Percentiles rank a stretch among this genome's conserved stretches.
phyloP scores from a whole-genome alignment of 805 yeast species.

The Teunomyces tritomae region DNA sequence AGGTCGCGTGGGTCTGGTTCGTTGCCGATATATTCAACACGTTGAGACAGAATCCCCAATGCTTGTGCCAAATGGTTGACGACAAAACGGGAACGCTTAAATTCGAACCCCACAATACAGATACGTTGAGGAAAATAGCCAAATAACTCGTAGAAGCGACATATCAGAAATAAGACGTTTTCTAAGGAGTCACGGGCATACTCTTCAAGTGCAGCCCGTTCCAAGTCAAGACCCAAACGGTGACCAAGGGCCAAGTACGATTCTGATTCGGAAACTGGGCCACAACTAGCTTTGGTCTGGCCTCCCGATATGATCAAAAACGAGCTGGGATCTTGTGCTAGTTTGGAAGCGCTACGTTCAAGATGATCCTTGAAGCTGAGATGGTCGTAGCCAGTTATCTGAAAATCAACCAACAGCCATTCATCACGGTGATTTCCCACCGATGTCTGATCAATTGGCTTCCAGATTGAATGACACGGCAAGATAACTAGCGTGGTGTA shows the following conservation, averaged over 20 bases:
- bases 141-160: constrained; percentile 48
- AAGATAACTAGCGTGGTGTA: constrained; percentile 25
- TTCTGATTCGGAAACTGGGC: constrained; percentile 57
- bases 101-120: constrained; percentile 70
- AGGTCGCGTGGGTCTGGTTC: constrained; percentile 49
- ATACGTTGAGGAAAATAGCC: constrained; percentile 49
- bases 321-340: constrained; percentile 27
- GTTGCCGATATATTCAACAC: constrained; percentile 52
- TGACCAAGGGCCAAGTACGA: constrained; percentile 52
- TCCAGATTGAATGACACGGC: constrained; percentile 64
- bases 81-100: constrained; percentile 62
- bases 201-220: constrained; percentile 54
- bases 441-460: constrained; percentile 23
- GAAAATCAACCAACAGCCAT: constrained; percentile 71
- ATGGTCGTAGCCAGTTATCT: constrained; percentile 68
- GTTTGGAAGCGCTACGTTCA: constrained; percentile 35
- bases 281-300: constrained; percentile 57
- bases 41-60: constrained; percentile 36
- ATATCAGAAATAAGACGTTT: constrained; percentile 61
- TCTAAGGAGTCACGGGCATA: constrained; percentile 80
- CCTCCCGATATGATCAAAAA: constrained; percentile 63
- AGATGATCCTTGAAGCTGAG: constrained; percentile 64
- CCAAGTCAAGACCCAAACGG: constrained; percentile 18
- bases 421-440: constrained; percentile 49
- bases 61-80: constrained; percentile 50